These are phyloP conservation scores for Jatropha curcas DNA, from an alignment of 345 rosid species.

Conservation along the genomic window DNA sequence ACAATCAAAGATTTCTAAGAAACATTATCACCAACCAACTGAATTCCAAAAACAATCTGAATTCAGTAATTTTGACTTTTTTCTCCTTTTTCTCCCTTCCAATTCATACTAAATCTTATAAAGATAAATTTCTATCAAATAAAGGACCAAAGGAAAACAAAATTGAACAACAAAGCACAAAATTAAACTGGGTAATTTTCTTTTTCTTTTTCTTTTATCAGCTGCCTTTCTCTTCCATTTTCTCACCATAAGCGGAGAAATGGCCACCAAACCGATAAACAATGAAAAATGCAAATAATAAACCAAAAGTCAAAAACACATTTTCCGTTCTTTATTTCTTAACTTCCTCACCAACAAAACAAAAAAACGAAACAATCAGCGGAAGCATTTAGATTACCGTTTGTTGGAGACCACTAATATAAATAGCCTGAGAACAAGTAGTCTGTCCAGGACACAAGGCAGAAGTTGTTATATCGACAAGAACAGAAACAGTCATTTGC, in stretches of 20 bases:
- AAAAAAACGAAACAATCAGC: neutral
- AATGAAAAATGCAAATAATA: neutral
- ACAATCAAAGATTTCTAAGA: no score
- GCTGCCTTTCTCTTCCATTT: neutral
- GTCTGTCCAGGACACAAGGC: slow-evolving; percentile 51
- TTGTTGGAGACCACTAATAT: slow-evolving; percentile 53
- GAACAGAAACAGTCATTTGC: slow-evolving; percentile 63
- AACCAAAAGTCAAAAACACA: neutral
- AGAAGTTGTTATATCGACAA: slow-evolving; percentile 49
- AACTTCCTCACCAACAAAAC: slow-evolving; percentile 8
- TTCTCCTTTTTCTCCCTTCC: no score
- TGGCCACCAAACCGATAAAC: neutral
- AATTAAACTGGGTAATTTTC: neutral
- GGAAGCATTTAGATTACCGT: slow-evolving; percentile 31
- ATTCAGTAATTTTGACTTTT: neutral
- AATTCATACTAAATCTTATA: no score
- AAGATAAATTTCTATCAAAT: neutral
- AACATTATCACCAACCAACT: no score
- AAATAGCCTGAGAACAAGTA: slow-evolving; percentile 54
- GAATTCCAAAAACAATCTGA: no score
- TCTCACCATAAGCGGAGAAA: neutral
- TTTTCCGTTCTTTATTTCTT: neutral
- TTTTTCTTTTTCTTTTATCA: neutral
- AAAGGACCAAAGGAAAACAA: neutral
- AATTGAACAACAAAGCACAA: neutral